These are phyloP conservation scores for Globisporangium okanoganense DNA, from an alignment of 352 stramenopile species.

Conservation along the genomic window DNA sequence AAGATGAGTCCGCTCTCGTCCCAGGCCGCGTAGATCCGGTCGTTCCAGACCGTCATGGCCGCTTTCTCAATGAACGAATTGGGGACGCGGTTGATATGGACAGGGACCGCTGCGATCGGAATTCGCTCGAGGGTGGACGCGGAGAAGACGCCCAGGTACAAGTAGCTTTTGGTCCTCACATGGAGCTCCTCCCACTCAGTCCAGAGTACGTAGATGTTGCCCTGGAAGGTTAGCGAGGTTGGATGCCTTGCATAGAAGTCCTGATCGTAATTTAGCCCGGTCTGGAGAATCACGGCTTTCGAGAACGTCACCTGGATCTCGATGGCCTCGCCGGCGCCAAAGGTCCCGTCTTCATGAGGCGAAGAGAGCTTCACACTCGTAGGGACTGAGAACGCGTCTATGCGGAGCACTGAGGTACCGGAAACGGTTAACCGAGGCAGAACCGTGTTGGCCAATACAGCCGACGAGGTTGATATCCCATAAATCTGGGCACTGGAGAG, in stretches of 20 bases:
- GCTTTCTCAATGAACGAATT: slow-evolving; percentile 54
- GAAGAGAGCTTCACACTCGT: slow-evolving; percentile 63
- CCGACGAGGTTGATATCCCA: slow-evolving; percentile 41
- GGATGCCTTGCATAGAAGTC: slow-evolving; percentile 45
- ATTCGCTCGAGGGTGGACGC: slow-evolving; percentile 34
- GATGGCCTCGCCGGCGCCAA: slow-evolving; percentile 62
- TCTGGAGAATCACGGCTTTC: slow-evolving; percentile 54
- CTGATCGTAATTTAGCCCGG: slow-evolving; percentile 58
- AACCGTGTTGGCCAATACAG: slow-evolving; percentile 18
- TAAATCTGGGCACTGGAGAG: slow-evolving; percentile 39
- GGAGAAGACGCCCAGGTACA: slow-evolving; percentile 57
- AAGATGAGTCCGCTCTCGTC: slow-evolving; percentile 60
- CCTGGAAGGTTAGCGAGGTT: slow-evolving; percentile 28
- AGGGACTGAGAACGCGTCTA: slow-evolving; percentile 55
- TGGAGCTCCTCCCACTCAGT: slow-evolving; percentile 47
- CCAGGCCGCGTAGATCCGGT: slow-evolving; percentile 58
- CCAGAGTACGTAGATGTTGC: slow-evolving; percentile 63
- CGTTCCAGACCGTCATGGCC: slow-evolving; percentile 36
- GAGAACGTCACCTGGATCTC: slow-evolving; percentile 68
- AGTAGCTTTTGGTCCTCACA: slow-evolving; percentile 30
- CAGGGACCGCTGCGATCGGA: slow-evolving; percentile 10
- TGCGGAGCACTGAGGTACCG: slow-evolving; percentile 23
- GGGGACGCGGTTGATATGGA: slow-evolving; percentile 39
- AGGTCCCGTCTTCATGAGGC: slow-evolving; percentile 34
- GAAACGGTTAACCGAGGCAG: slow-evolving; percentile 40